phyloP scores from a whole-genome alignment of 352 stramenopile species.

The Phytopythium cucurbitacearum region DNA sequence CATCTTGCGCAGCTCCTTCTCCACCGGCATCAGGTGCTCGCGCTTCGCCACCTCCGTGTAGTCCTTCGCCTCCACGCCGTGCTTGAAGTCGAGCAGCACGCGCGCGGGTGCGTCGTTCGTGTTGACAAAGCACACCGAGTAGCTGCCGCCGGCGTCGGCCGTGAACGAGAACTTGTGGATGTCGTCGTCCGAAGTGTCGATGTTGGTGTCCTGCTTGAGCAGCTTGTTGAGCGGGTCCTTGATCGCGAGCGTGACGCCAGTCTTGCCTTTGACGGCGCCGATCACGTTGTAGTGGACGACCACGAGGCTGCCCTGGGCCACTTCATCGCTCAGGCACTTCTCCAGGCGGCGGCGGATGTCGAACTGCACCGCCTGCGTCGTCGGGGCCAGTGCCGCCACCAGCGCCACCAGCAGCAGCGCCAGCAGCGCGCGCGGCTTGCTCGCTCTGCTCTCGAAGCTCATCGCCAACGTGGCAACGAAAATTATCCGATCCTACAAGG shows the following conservation, averaged over 20 bases:
- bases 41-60: slow-evolving; percentile 87
- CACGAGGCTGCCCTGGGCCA: slow-evolving; percentile 70
- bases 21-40: slow-evolving; percentile 87
- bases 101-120: slow-evolving; percentile 64
- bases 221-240: slow-evolving; percentile 73
- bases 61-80: slow-evolving; percentile 86
- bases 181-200: slow-evolving; percentile 77
- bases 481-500: no score
- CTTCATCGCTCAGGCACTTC: slow-evolving; percentile 85
- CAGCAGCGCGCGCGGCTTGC: not conserved
- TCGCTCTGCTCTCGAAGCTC: not conserved
- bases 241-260: slow-evolving; percentile 64
- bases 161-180: slow-evolving; percentile 85
- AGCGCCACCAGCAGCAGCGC: slow-evolving; percentile 28
- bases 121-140: slow-evolving; percentile 83
- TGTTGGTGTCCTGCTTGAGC: slow-evolving; percentile 81
- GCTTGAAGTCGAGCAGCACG: slow-evolving; percentile 85
- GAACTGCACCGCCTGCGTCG: slow-evolving; percentile 63
- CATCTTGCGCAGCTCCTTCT: slow-evolving; percentile 89
- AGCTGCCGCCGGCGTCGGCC: slow-evolving; percentile 58
- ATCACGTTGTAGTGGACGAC: slow-evolving; percentile 85
- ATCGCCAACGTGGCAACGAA: not conserved
- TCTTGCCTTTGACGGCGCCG: slow-evolving; percentile 53
- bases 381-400: slow-evolving; percentile 17
- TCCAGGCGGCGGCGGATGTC: slow-evolving; percentile 59